Base-by-base conservation (phyloP, 1,284 basidiomycete species). In the Cystobasidium sp. region DNA sequence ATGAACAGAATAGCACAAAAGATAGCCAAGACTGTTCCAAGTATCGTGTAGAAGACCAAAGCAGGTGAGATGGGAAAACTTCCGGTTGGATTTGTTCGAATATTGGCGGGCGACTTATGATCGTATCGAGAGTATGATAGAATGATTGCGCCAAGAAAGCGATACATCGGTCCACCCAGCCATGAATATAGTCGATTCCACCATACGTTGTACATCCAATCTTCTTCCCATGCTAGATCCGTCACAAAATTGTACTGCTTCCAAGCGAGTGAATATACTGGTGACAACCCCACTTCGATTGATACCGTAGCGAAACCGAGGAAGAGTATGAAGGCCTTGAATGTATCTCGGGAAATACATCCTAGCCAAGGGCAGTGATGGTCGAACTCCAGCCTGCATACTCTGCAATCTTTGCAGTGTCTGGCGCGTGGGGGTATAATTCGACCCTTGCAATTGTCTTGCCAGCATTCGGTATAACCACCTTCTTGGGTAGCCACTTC, bases 351-450 rank as follows among this genome's bases (percentile, higher is more conserved):
- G 6, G 68, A 24, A 4, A 75, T 75, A 41, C 74, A 69, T 5
- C 66, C 71, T 43, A 76, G 44, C 75, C 75, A 76, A 18, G 75
- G 75, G 56, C 75, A 76, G 56, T 63, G 62, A 63, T 76, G 75
- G 52, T 76, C 75, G 37, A 74, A 71, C 14, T 55, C 59, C 3
- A 65, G 43, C 49, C 70, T 46, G 65, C 75, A 76, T 47, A 16
- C 18, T 24, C 58, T 39, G 31, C 75, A 76, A 46, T 74, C 72
- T 56, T 67, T 62, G 63, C 75, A 76, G 58, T 76, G 75, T 22
- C 75, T 20, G 10, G 75, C 52, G n/a, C 64, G 37, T 0, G 65
- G 71, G 4, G 75, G 71, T 16, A 65, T 55, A 24, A 64, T 47
- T 37, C 62, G 59, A 52, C 75, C 75, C 12, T 47, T 53, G 56